phyloP scores from a whole-genome alignment of 306 rosid species.

The Prunus persica region DNA sequence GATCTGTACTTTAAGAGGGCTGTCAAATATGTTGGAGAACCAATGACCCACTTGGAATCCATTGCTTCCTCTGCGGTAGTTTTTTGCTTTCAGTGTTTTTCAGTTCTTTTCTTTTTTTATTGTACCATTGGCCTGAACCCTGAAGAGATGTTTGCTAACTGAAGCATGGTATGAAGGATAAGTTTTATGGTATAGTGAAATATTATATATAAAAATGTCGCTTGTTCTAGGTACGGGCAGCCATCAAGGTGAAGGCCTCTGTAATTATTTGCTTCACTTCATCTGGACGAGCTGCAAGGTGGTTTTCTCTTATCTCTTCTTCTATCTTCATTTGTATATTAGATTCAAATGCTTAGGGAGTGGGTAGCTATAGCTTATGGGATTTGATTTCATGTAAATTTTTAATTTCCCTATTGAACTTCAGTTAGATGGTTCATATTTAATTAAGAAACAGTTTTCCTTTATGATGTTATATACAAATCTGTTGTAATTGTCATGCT shows the following conservation, averaged over 20 bases:
- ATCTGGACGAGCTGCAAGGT: slow-evolving; percentile 96
- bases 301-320: not conserved
- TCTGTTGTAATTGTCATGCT: not conserved
- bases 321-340: not conserved
- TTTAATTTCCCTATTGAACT: not conserved
- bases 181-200: not conserved
- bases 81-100: slow-evolving; percentile 7
- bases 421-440: not conserved
- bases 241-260: slow-evolving; percentile 91
- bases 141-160: not conserved
- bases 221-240: slow-evolving; percentile 76
- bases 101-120: not conserved
- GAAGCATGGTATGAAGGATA: not conserved
- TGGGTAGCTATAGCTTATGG: not conserved
- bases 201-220: not conserved
- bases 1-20: slow-evolving; percentile 80
- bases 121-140: not conserved
- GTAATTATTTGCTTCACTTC: slow-evolving; percentile 84
- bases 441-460: not conserved
- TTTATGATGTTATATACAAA: not conserved
- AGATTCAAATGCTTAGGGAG: not conserved
- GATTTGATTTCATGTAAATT: not conserved
- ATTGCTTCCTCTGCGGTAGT: slow-evolving; percentile 93
- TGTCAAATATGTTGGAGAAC: slow-evolving; percentile 77
- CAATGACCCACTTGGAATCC: slow-evolving; percentile 94